Evolutionary conservation across 306 rosid genomes (phyloP).

Genomic region (Casuarina glauca): DNA sequence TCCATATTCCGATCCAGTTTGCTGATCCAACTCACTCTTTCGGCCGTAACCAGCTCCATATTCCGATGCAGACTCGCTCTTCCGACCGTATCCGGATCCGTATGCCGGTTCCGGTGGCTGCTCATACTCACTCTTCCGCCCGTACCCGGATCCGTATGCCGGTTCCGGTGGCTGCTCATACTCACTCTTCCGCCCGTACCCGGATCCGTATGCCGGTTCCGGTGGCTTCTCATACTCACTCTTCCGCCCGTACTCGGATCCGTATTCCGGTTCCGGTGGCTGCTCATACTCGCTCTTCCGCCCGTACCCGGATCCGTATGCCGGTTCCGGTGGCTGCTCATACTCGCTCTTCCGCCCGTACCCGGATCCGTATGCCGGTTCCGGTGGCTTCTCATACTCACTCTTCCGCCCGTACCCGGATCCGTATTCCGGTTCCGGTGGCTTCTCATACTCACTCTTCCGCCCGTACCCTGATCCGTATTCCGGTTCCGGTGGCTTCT

Average conservation of each 20-base stretch:
- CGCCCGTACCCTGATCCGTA: conserved; percentile 25
- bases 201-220: conserved; percentile 28
- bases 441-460: conserved; percentile 8
- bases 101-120: conserved; percentile 1
- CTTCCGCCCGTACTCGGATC: conserved; percentile 19
- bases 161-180: conserved; percentile 5
- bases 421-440: conserved; percentile 8
- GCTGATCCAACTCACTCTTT: no score
- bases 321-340: background rate
- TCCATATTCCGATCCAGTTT: no score
- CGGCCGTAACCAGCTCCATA: no score
- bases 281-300: background rate
- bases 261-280: background rate
- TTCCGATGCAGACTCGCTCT: no score
- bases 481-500: background rate
- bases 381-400: conserved; percentile 1
- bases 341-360: conserved; percentile 7
- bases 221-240: background rate
- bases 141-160: conserved; percentile 19
- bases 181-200: conserved; percentile 28
- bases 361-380: conserved; percentile 17
- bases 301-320: conserved; percentile 5
- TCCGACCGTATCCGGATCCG: background rate
- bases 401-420: conserved; percentile 23
- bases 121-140: background rate